Conservation (phyloP, 306 rosid species). For the Ceratonia siliqua region DNA sequence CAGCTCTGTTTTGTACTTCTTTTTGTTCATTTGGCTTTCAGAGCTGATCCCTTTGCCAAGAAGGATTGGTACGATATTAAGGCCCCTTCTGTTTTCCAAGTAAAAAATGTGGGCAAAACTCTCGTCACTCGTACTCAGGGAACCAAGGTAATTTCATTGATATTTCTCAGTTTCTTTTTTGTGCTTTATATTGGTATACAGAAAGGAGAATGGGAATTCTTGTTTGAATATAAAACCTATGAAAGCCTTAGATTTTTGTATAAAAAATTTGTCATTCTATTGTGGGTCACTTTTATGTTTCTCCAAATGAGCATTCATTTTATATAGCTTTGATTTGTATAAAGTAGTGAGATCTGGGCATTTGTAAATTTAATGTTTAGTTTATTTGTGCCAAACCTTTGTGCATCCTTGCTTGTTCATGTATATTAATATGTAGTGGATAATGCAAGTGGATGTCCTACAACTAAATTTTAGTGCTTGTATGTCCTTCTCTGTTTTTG, state of each 20-base stretch:
- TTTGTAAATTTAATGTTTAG: neutral
- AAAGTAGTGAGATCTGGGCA: neutral
- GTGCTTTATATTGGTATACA: neutral
- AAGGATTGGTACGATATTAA: slow-evolving; percentile 73
- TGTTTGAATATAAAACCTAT: neutral
- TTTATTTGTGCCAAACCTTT: neutral
- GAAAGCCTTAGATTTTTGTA: no score
- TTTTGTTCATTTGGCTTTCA: slow-evolving; percentile 13
- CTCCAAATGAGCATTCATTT: neutral
- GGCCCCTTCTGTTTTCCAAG: slow-evolving; percentile 57
- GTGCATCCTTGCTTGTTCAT: neutral
- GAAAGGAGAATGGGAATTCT: neutral
- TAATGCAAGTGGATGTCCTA: neutral
- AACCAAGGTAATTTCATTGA: slow-evolving; percentile 44
- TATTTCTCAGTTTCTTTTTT: neutral
- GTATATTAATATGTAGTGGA: neutral
- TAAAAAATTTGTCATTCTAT: neutral
- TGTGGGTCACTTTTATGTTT: neutral
- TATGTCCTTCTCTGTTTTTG: neutral
- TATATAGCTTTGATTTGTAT: neutral
- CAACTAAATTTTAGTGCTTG: neutral
- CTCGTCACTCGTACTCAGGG: slow-evolving; percentile 69
- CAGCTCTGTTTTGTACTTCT: neutral
- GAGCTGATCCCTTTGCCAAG: slow-evolving; percentile 69
- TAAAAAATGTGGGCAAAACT: slow-evolving; percentile 61